Evolutionary conservation across 2,329 filamentous ascomycete genomes (phyloP).

Genomic region (Leptographium lundbergii): DNA sequence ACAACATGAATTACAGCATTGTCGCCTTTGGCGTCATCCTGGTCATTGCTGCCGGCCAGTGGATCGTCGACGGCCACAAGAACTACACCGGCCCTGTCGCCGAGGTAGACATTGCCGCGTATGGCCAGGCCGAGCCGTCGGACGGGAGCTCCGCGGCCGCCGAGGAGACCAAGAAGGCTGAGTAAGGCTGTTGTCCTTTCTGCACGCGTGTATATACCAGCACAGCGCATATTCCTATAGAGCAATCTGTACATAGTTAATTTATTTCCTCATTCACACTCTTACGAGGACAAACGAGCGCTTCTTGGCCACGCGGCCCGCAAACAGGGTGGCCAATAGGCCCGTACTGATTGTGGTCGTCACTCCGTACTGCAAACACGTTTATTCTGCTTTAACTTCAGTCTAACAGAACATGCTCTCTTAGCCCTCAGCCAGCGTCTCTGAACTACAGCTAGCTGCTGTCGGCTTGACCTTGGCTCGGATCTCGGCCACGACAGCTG

Average conservation of each 20-base stretch:
- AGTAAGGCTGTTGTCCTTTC: no score
- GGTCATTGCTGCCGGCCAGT: slow-evolving; percentile 28
- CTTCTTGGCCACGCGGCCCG: no score
- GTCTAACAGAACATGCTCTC: no score
- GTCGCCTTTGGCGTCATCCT: slow-evolving; percentile 36
- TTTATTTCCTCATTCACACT: no score
- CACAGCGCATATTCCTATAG: background rate
- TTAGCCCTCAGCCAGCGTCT: no score
- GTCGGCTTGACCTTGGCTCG: no score
- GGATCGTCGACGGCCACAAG: slow-evolving; percentile 36
- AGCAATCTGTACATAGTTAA: background rate
- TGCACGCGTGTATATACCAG: background rate
- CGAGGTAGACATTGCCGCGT: background rate
- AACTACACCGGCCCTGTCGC: slow-evolving; percentile 28
- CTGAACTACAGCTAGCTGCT: no score
- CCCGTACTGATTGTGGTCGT: no score
- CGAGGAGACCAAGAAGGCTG: background rate
- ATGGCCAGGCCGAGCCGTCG: background rate
- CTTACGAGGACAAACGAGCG: no score
- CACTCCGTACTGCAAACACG: no score
- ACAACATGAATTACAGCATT: slow-evolving; percentile 53
- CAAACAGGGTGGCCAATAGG: no score
- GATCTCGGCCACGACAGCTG: slow-evolving; percentile 8
- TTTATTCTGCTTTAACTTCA: no score
- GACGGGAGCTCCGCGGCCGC: background rate